Base-by-base conservation (phyloP, 169 alveolate genomes). In the Plasmodium blacklocki region DNA sequence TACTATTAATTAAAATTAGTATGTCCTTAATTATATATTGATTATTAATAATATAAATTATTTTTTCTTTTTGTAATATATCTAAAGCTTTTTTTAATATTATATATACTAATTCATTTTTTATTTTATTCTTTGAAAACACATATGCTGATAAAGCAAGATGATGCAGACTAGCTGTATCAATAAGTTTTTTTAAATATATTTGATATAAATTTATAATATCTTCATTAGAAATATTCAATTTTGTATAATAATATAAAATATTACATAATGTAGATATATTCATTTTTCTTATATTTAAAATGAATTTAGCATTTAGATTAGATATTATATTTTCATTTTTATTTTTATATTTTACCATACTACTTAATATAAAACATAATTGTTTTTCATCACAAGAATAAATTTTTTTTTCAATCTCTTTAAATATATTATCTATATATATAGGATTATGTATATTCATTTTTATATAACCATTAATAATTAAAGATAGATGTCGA, bases 371-470 rank as follows among this genome's bases (percentile, higher is more conserved):
- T 18, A 83, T 83, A 50, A 83, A 83, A 29, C 86, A 14, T 11
- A 83, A 54, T 63, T 70, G 91, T 29, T 83, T 83, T 47, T 83
- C 91, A 83, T 83, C 91, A 73, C 91, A 83, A 0, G 86, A 83
- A 21, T 32, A 73, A 4, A 83, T 45, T 49, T 83, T 83, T 63
- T 83, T 83, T 73, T 58, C 86, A 4, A 83, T 70, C 32, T 83
- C 86, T 12, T 18, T 43, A 43, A 83, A 83, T 19, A 83, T 63
- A 45, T 62, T 63, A n/a, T 66, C 68, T 8, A 83, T 8, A 73
- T 56, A 68, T 23, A 3, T 23, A 14, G 73, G 73, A 21, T 83
- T 63, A 11, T 49, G 43, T n/a, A 83, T 63, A 11, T 73, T 73
- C 29, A 83, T 58, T 62, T 83, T 83, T 50, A 83, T 70, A 23